Evolutionary conservation across 371 early-diverging fungal species (phyloP).

Genomic region (Mortierella sp.): DNA sequence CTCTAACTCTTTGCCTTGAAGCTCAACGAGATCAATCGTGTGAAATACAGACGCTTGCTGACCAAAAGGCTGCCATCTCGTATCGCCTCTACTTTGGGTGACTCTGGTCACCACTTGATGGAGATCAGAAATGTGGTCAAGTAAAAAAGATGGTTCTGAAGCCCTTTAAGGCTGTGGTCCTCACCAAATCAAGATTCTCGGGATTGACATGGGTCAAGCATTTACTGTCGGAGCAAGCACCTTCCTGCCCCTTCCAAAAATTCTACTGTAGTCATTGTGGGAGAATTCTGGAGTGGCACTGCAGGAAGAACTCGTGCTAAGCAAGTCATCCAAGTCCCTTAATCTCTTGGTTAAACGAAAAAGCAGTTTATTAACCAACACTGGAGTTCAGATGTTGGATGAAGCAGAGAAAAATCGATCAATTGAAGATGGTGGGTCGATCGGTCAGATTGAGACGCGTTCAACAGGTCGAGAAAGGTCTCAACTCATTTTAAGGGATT

Average conservation of each 20-base stretch:
- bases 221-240: conserved; percentile 17
- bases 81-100: conserved; percentile 10
- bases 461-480: neutral
- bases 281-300: neutral
- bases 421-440: neutral
- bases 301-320: neutral
- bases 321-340: conserved; percentile 3
- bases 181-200: conserved; percentile 13
- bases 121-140: conserved; percentile 22
- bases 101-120: conserved; percentile 13
- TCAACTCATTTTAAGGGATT: conserved; percentile 14
- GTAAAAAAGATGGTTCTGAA: neutral
- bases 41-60: conserved; percentile 10
- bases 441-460: conserved; percentile 6
- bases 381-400: conserved; percentile 19
- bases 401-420: neutral
- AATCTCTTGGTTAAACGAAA: conserved; percentile 22
- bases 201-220: conserved; percentile 21
- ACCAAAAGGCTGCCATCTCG: conserved; percentile 11
- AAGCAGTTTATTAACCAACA: conserved; percentile 21
- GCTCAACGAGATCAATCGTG: conserved; percentile 12
- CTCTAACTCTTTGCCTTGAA: conserved; percentile 19
- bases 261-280: neutral
- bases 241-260: neutral
- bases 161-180: conserved; percentile 7